A percentile compares a stretch with the other conserved stretches of the same genome.
Conservation (phyloP, 805 yeast genomes). For the Kockiozyma suomiensis region DNA sequence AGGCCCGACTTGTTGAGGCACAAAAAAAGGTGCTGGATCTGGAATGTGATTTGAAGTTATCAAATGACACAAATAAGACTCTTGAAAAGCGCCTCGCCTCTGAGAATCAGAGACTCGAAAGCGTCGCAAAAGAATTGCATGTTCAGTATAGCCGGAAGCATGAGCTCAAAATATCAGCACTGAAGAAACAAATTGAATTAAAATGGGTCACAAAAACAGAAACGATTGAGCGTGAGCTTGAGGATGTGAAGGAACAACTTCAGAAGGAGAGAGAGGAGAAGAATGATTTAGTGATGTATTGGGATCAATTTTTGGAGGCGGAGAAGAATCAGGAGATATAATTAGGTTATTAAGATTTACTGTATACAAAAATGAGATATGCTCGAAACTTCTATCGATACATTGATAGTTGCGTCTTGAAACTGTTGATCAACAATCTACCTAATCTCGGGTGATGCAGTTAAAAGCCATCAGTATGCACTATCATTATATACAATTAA, state of each 20-base stretch:
- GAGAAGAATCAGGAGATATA: conserved; percentile 7
- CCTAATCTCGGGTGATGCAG: too few species aligned
- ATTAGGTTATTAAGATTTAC: too few species aligned
- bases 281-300: conserved; percentile 26
- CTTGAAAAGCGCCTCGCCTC: conserved; percentile 16
- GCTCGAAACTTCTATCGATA: too few species aligned
- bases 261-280: conserved; percentile 29
- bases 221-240: conserved; percentile 3
- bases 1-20: conserved; percentile 10
- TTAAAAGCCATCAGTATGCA: too few species aligned
- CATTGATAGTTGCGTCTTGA: too few species aligned
- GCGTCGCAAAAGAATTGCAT: conserved; percentile 29
- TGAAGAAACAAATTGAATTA: conserved; percentile 22
- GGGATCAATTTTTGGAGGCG: conserved; percentile 31
- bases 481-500: too few species aligned
- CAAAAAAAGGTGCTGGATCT: conserved; percentile 14
- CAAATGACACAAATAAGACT: not conserved
- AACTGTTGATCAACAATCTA: too few species aligned
- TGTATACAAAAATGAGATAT: too few species aligned
- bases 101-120: conserved; percentile 29
- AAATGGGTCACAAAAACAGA: conserved; percentile 21
- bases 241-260: conserved; percentile 11
- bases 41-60: conserved; percentile 5
- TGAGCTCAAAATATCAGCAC: conserved; percentile 26
- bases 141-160: conserved; percentile 29